A percentile compares a stretch with the other conserved stretches of the same genome.
These are phyloP conservation scores for Isabelozyma gotoi DNA, from an alignment of 805 yeast genomes.

Conservation along the genomic window DNA sequence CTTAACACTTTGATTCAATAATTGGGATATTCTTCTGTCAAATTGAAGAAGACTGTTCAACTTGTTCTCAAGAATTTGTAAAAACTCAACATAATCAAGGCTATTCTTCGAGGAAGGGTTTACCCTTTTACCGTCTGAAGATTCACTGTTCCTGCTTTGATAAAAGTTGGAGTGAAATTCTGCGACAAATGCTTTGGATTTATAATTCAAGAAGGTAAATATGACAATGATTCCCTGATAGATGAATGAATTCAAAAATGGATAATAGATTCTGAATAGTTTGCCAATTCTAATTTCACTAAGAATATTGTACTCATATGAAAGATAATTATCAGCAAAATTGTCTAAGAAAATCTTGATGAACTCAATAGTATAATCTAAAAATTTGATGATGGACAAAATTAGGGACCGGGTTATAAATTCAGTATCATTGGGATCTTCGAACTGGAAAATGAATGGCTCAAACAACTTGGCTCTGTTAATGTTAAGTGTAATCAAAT, in stretches of 20 bases:
- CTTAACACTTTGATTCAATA: constrained; percentile 14
- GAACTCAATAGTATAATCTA: constrained; percentile 34
- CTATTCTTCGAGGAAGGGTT: background rate
- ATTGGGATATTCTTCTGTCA: constrained; percentile 20
- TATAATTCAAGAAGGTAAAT: constrained; percentile 47
- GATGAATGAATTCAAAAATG: constrained; percentile 48
- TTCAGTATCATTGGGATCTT: constrained; percentile 21
- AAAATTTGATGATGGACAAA: constrained; percentile 36
- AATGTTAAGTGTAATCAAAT: constrained; percentile 47
- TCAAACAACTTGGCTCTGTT: constrained; percentile 53
- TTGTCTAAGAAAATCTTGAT: constrained; percentile 25
- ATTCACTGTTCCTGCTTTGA: background rate
- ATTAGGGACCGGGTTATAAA: constrained; percentile 37
- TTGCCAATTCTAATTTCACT: constrained; percentile 23
- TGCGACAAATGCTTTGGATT: constrained; percentile 28
- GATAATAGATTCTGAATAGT: constrained; percentile 40
- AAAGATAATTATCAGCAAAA: constrained; percentile 10
- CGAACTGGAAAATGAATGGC: constrained; percentile 44
- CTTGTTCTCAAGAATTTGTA: constrained; percentile 20
- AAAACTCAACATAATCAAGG: constrained; percentile 14
- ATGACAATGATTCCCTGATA: constrained; percentile 54
- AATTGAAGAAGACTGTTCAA: constrained; percentile 21
- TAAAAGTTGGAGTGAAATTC: background rate
- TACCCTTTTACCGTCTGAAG: background rate
- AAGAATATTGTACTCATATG: constrained; percentile 2